Percentiles rank a stretch among this genome's conserved stretches.
Conservation (phyloP, 345 rosid genomes). For the Eucalyptus marginata region DNA sequence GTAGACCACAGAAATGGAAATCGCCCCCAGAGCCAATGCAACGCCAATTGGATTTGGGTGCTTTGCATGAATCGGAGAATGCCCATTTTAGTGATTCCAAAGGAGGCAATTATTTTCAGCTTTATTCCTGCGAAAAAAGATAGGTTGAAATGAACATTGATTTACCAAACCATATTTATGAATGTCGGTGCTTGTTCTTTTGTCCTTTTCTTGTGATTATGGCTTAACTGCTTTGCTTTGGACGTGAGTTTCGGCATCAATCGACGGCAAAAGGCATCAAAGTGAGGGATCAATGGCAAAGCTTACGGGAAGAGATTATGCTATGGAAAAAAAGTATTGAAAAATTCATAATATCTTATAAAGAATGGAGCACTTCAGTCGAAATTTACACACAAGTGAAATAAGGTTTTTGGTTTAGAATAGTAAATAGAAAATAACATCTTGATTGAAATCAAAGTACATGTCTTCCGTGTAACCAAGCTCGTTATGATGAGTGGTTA, state of each 20-base stretch:
- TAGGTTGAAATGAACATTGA: not conserved
- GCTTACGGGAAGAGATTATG: not conserved
- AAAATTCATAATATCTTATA: not conserved
- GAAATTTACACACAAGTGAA: not conserved
- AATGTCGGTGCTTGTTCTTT: not conserved
- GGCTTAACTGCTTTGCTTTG: not conserved
- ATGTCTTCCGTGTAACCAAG: slow-evolving; percentile 21
- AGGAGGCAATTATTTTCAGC: not conserved
- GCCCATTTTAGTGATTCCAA: not conserved
- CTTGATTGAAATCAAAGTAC: slow-evolving; percentile 6
- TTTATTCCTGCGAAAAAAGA: not conserved
- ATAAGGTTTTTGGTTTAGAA: too few species aligned
- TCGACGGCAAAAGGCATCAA: not conserved
- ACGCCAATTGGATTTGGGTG: not conserved
- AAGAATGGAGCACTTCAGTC: not conserved
- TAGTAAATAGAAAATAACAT: too few species aligned
- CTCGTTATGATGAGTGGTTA: slow-evolving; percentile 20
- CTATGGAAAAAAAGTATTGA: not conserved
- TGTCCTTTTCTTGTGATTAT: not conserved
- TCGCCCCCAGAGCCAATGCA: not conserved
- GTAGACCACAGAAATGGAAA: not conserved
- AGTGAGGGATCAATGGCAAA: not conserved
- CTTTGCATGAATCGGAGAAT: not conserved
- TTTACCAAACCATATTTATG: not conserved
- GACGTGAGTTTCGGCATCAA: not conserved